Conservation (phyloP, 2,329 filamentous ascomycete genomes). For the Eutypa lata region DNA sequence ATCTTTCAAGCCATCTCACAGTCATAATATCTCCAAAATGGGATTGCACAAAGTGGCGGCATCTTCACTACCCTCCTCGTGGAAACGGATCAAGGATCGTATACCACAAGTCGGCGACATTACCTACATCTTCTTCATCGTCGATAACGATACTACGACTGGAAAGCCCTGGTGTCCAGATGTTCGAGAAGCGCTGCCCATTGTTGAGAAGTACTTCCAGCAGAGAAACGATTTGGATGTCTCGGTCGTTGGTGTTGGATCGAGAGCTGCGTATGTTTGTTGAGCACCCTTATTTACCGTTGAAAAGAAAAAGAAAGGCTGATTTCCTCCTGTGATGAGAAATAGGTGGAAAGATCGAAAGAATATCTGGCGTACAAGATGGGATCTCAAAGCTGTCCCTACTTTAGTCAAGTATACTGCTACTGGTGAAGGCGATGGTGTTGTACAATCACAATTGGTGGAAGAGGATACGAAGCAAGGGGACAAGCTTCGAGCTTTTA, state of each 20-base stretch:
- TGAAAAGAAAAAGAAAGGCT: neutral
- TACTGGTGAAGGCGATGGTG: neutral
- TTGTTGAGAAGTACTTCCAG: neutral
- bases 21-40: neutral
- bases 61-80: neutral
- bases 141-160: neutral
- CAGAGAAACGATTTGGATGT: neutral
- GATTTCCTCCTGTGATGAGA: too few species aligned
- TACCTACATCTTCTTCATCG: neutral
- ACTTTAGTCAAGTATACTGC: neutral
- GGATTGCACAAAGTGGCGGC: neutral
- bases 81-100: neutral
- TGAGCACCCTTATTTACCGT: neutral
- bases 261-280: neutral
- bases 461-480: neutral
- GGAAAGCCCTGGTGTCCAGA: neutral
- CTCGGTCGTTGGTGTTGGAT: neutral
- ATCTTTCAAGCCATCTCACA: too few species aligned
- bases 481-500: neutral
- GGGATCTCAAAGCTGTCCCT: neutral
- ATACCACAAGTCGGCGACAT: neutral
- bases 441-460: neutral
- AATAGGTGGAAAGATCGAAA: neutral
- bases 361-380: neutral
- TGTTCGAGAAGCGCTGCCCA: neutral